Percentiles rank a stretch among this genome's conserved stretches.
Evolutionary conservation across 1,139 yeast species (phyloP).

Genomic region (Magnusiomyces paraingens): DNA sequence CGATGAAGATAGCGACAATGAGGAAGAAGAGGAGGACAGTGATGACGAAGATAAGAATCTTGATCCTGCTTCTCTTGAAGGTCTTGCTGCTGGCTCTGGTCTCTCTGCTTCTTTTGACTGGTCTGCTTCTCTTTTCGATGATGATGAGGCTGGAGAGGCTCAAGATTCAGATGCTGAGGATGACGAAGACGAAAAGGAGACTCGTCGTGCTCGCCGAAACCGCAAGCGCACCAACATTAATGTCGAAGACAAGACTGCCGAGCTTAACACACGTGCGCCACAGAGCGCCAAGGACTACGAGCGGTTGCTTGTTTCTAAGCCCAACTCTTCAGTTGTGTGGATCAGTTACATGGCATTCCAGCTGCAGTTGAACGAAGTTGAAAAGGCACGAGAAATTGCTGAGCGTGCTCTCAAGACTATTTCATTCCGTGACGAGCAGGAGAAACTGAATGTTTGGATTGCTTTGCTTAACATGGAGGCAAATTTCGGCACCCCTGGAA

Average conservation of each 20-base stretch:
- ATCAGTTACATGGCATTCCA: constrained; percentile 99
- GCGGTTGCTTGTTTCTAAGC: constrained; percentile 82
- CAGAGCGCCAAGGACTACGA: constrained; percentile 90
- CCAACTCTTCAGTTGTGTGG: constrained; percentile 92
- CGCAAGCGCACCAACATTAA: constrained; percentile 39
- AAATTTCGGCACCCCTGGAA: constrained; percentile 81
- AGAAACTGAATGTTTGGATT: constrained; percentile 91
- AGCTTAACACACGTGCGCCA: constrained; percentile 73
- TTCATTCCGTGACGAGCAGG: constrained; percentile 86
- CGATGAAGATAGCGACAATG: constrained; percentile 28
- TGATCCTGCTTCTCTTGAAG: constrained; percentile 15
- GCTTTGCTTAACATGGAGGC: constrained; percentile 91
- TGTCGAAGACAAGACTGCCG: constrained; percentile 78
- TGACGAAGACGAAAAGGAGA: constrained; percentile 26
- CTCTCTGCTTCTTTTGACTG: constrained; percentile 86
- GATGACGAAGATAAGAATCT: constrained; percentile 13
- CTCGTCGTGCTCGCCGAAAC: constrained; percentile 32
- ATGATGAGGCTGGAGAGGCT: constrained; percentile 48
- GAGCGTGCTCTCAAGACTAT: constrained; percentile 89
- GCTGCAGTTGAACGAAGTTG: constrained; percentile 86
- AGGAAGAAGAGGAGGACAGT: constrained; percentile 26
- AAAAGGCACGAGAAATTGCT: constrained; percentile 89
- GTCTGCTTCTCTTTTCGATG: constrained; percentile 86
- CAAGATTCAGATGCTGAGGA: constrained; percentile 46
- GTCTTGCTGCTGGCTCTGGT: constrained; percentile 39